A percentile compares a stretch with the other conserved stretches of the same genome.
These are phyloP conservation scores for Solanum arcanum DNA, from an alignment of 257 asterid species.

Conservation along the genomic window DNA sequence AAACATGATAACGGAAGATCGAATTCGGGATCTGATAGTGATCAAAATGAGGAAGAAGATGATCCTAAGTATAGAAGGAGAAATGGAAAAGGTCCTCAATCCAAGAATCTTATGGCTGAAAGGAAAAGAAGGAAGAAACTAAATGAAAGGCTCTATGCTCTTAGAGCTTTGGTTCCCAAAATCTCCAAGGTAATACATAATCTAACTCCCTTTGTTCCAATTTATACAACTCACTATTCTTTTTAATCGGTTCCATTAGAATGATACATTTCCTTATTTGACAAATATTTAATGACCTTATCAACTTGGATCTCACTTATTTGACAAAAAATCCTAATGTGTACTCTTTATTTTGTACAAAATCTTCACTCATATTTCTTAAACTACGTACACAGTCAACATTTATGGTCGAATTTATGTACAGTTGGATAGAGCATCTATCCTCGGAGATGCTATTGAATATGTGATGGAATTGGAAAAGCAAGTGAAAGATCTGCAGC, in stretches of 20 bases:
- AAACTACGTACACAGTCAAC: not conserved
- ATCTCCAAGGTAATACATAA: slow-evolving; percentile 54
- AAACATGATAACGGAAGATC: slow-evolving; percentile 41
- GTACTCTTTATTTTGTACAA: not conserved
- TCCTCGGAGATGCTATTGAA: slow-evolving; percentile 82
- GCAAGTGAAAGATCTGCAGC: slow-evolving; percentile 50
- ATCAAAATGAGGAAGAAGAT: slow-evolving; percentile 63
- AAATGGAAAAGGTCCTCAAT: slow-evolving; percentile 55
- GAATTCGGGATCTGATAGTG: slow-evolving; percentile 46
- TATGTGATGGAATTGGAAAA: slow-evolving; percentile 67
- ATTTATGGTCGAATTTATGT: not conserved
- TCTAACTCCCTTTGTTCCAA: not conserved
- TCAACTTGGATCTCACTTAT: not conserved
- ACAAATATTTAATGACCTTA: not conserved
- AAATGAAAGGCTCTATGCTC: slow-evolving; percentile 70
- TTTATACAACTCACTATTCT: not conserved
- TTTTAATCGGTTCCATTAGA: no score
- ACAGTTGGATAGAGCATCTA: slow-evolving; percentile 84
- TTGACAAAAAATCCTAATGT: not conserved
- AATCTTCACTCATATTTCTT: no score
- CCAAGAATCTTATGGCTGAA: slow-evolving; percentile 78
- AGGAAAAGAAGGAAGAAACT: slow-evolving; percentile 86
- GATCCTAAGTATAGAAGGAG: slow-evolving; percentile 47
- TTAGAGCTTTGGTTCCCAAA: slow-evolving; percentile 76
- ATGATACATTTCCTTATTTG: not conserved